A percentile compares a stretch with the other conserved stretches of the same genome.
These are phyloP conservation scores for Teratosphaeria epicoccoides DNA, from an alignment of 2,329 filamentous ascomycete species.

Conservation along the genomic window DNA sequence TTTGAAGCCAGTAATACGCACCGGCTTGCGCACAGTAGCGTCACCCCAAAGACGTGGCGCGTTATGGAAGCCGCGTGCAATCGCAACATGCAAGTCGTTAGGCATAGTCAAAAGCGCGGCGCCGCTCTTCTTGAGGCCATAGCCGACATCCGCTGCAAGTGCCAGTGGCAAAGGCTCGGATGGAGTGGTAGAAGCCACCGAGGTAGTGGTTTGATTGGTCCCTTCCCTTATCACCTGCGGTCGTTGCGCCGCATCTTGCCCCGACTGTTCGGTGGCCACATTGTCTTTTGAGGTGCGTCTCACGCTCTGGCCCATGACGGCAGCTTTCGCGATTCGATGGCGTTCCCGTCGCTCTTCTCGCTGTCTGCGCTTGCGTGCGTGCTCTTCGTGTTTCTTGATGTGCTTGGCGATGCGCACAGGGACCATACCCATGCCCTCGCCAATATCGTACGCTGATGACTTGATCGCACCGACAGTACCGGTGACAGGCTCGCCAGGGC, in stretches of 20 bases:
- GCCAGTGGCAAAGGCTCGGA: conserved; percentile 19
- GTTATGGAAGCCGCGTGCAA: conserved; percentile 82
- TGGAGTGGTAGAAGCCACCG: conserved; percentile 19
- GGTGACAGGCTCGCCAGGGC: conserved; percentile 61
- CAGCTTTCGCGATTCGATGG: conserved; percentile 14
- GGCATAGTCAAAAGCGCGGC: conserved; percentile 67
- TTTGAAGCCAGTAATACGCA: conserved; percentile 66
- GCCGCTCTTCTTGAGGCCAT: conserved; percentile 61
- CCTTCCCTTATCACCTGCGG: conserved; percentile 11
- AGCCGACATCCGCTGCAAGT: conserved; percentile 51
- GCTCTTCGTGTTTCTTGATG: conserved; percentile 44
- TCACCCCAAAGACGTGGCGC: conserved; percentile 76
- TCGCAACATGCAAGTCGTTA: conserved; percentile 71
- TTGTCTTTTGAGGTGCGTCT: conserved; percentile 1
- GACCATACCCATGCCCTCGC: conserved; percentile 53
- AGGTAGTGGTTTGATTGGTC: conserved; percentile 18
- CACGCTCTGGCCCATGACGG: conserved; percentile 4
- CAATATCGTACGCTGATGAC: conserved; percentile 47
- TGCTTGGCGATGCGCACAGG: conserved; percentile 52
- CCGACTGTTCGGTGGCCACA: background rate
- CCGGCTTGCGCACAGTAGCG: conserved; percentile 61
- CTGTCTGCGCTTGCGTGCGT: conserved; percentile 38
- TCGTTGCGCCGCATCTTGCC: conserved; percentile 3
- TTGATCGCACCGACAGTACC: conserved; percentile 53
- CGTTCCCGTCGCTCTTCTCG: conserved; percentile 20